Base-by-base conservation (phyloP, 1,139 yeast genomes). In the Casaregolazyma suthepensis region DNA sequence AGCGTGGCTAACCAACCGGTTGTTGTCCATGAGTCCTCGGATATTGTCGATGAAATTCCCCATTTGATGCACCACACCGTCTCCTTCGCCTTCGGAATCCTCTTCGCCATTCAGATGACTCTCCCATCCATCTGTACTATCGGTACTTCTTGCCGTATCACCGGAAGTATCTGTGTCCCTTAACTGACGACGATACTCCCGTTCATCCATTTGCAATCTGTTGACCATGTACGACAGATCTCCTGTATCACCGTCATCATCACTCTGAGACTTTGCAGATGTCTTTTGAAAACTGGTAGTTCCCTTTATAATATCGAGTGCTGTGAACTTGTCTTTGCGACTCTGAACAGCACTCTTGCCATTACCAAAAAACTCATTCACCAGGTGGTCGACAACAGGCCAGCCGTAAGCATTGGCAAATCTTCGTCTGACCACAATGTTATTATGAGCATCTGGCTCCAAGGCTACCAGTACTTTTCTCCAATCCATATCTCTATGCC, bases 401-500 rank as follows among this genome's bases (percentile, higher is more conserved):
- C 98, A 91, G 1, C 99, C 99, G 70, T 86, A 90, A 0, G 97
- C 96, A 72, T 93, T 93, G 10, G 96, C 84, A 73, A 88, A 93
- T 57, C 91, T 73, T 62, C 99, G 75, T 58, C 99, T 74, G 1
- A 93, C 99, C 37, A 88, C 77, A 50, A 93, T 91, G 63, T 91
- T 94, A 66, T 93, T 93, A 65, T 93, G 99, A 0, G 99, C 96
- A 70, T 93, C 99, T 0, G 97, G 96, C 58, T 83, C 82, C 55
- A 94, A 72, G 50, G 82, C 81, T 1, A 91, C 97, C 31, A 94
- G 70, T 0, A 94, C 96, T 69, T 93, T 93, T 47, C 98, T 75
- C 99, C 99, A 93, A 3, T 80, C 71, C 88, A 90, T 80, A 6
- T 80, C 82, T 54, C 80, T 77, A 67, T 94, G 99, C 84, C 96